These are phyloP conservation scores for Globomyces sp. DNA, from an alignment of 371 early-diverging fungal species.

Conservation along the genomic window DNA sequence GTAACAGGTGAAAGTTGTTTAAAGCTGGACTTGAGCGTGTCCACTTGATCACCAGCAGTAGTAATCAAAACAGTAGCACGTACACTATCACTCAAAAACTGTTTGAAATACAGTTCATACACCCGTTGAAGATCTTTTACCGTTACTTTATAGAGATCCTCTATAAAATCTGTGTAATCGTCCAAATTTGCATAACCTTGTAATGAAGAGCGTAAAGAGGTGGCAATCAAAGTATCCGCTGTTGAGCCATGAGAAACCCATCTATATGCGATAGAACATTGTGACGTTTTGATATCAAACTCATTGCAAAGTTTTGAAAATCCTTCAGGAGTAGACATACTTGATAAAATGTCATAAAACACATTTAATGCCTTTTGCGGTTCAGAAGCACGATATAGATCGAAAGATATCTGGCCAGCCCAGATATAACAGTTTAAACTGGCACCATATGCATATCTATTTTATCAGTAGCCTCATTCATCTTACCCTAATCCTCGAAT, in stretches of 20 bases:
- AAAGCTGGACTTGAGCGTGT: no score
- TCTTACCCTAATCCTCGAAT: conserved; percentile 66
- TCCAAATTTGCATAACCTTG: conserved; percentile 43
- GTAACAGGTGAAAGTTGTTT: no score
- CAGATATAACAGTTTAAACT: conserved; percentile 50
- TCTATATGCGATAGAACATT: conserved; percentile 53
- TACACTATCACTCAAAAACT: conserved; percentile 41
- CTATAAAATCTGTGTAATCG: conserved; percentile 27
- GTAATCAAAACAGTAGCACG: conserved; percentile 22
- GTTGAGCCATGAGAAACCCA: conserved; percentile 47
- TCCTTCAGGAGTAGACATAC: conserved; percentile 46
- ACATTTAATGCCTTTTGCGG: conserved; percentile 51
- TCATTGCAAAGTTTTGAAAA: conserved; percentile 47
- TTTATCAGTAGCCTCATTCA: background rate
- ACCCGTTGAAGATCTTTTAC: conserved; percentile 47
- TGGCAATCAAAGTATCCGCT: conserved; percentile 46
- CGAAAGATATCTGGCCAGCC: conserved; percentile 57
- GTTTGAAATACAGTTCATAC: conserved; percentile 46
- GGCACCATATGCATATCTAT: conserved; percentile 63
- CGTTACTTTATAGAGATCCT: conserved; percentile 45
- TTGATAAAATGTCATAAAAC: conserved; percentile 53
- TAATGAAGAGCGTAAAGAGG: conserved; percentile 45
- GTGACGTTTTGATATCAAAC: conserved; percentile 60
- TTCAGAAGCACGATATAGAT: conserved; percentile 54
- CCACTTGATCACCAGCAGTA: conserved; percentile 9